Base-by-base conservation (phyloP, 2,329 filamentous ascomycete species). In the Purpureocillium lavendulum region DNA sequence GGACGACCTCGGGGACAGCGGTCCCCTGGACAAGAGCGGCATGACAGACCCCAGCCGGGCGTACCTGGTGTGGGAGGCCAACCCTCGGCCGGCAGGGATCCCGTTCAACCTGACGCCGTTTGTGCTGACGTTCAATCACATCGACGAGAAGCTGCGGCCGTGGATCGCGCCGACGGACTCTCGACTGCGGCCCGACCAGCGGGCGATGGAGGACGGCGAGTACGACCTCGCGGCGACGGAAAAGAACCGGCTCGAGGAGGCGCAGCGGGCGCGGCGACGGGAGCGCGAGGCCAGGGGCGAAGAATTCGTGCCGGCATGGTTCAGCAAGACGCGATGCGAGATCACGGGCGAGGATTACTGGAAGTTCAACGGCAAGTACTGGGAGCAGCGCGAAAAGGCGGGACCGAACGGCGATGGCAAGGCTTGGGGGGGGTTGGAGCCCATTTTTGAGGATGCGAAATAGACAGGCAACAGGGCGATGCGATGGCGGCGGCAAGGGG, bases 91-190 rank as follows among this genome's bases (percentile, higher is more conserved):
- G 1, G 67, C 75, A 11, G 86, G 84, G 26, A 90, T 96, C 41
- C 92, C 92, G 0, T 98, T 98, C 73, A 98, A 97, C 62, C 73
- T 98, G 42, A 98, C 92, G 0, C 90, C 92, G 0, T 97, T 98
- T 56, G 92, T 89, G 12, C 74, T 98, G 42, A 94, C 89, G 0
- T 82, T 98, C 48, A 98, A 98, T 63, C 87, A 89, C 49, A 73
- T 96, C 36, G 84, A 90, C 39, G 86, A 94, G n/a, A 70, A 76
- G n/a, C 71, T 98, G 14, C 69, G 66, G 38, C 77, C 82, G 4
- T 79, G 83, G 65, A 67, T 98, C 13, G 85, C 92, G 30, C 92
- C 92, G 1, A 98, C 92, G 0, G 92, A 98, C 60, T 94, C 90
- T 2, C 75, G 92, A n/a, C 70, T 95, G 26, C 75, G 92, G 24